Percentiles rank a stretch among this genome's conserved stretches.
Evolutionary conservation across 2,329 filamentous ascomycete genomes (phyloP).

Genomic region (Fusarium kyushuense): DNA sequence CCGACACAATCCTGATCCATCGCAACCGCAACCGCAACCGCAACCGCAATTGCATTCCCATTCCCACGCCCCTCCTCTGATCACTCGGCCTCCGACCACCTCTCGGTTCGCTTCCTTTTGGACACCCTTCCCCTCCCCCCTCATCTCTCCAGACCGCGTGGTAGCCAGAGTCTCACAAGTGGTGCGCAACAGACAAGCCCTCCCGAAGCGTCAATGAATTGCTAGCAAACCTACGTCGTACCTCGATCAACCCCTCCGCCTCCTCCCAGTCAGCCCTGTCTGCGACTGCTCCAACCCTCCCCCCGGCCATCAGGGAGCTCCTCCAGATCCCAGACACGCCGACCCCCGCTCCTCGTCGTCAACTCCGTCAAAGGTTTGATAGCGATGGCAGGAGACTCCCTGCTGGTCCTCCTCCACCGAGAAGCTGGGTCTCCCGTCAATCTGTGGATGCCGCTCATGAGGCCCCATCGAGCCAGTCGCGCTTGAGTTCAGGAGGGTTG

Average conservation of each 20-base stretch:
- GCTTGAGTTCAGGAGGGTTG: slow-evolving; percentile 36
- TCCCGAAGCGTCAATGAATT: slow-evolving; percentile 68
- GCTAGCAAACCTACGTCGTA: slow-evolving; percentile 67
- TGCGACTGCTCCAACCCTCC: slow-evolving; percentile 64
- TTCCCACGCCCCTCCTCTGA: slow-evolving; percentile 36
- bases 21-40: neutral
- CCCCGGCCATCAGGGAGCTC: slow-evolving; percentile 68
- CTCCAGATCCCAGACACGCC: slow-evolving; percentile 70
- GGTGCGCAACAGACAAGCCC: slow-evolving; percentile 50
- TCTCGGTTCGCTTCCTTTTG: slow-evolving; percentile 46
- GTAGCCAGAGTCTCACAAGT: slow-evolving; percentile 48
- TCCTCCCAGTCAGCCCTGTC: slow-evolving; percentile 45
- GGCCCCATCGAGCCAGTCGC: slow-evolving; percentile 38
- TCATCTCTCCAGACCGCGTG: slow-evolving; percentile 45
- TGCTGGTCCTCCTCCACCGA: slow-evolving; percentile 69
- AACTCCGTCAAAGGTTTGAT: slow-evolving; percentile 58
- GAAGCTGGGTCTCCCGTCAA: slow-evolving; percentile 63
- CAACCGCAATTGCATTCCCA: slow-evolving; percentile 7
- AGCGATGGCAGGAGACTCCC: slow-evolving; percentile 64
- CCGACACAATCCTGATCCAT: slow-evolving; percentile 9
- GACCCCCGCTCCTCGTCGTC: slow-evolving; percentile 62
- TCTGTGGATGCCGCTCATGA: slow-evolving; percentile 28
- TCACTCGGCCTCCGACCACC: slow-evolving; percentile 33
- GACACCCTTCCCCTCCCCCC: slow-evolving; percentile 28
- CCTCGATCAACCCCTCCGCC: slow-evolving; percentile 50